Evolutionary conservation across 1,139 yeast species (phyloP).

Genomic region (Sugiyamaella xylanicola): DNA sequence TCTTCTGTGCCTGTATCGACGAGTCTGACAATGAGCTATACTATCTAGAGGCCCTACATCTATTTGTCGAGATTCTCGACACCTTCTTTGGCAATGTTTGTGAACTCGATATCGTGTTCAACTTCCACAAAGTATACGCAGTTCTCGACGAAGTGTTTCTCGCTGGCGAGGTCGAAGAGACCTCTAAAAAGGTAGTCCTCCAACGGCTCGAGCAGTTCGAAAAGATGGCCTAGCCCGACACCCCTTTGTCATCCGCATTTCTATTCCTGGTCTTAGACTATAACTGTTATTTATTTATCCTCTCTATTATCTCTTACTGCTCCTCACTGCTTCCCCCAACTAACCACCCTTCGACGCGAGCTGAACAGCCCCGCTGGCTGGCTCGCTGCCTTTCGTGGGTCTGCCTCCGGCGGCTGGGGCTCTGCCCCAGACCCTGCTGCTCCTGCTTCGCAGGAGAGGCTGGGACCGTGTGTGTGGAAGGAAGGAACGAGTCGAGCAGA

Average conservation of each 20-base stretch:
- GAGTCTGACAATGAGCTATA: conserved; percentile 75
- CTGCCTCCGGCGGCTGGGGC: no score
- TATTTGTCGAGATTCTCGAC: conserved; percentile 87
- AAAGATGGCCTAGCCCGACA: conserved; percentile 19
- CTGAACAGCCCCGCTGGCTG: no score
- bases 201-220: conserved; percentile 53
- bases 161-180: conserved; percentile 83
- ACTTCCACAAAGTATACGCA: conserved; percentile 88
- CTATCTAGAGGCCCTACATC: conserved; percentile 80
- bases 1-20: conserved; percentile 79
- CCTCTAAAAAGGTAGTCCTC: conserved; percentile 77
- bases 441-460: no score
- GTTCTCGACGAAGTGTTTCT: conserved; percentile 83
- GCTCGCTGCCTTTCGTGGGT: no score
- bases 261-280: neutral
- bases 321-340: no score
- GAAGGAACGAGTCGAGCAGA: no score
- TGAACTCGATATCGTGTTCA: conserved; percentile 91
- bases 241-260: neutral
- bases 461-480: no score
- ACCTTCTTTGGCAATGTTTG: conserved; percentile 88
- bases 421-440: no score
- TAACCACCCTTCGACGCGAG: no score
- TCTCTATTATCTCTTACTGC: no score
- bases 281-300: no score